These are phyloP conservation scores for Gigaspora rosea DNA, from an alignment of 192 early-diverging fungal genomes.

Conservation along the genomic window DNA sequence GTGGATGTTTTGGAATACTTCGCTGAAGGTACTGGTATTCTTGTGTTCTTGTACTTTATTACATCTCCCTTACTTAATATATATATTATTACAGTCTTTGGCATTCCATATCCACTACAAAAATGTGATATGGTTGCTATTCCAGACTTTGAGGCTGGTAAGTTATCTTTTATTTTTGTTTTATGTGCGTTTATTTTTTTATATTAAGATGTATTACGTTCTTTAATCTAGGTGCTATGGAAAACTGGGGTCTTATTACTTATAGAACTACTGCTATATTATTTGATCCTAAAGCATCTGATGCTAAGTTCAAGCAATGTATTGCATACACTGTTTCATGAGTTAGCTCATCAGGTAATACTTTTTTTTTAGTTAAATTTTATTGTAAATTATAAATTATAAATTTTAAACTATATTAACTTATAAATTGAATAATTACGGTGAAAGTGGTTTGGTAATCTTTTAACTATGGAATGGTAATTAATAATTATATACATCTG, in stretches of 20 bases:
- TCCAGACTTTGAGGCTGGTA: constrained; percentile 86
- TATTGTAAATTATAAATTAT: background rate
- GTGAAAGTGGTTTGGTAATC: constrained; percentile 83
- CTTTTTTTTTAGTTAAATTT: background rate
- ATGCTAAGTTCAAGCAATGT: constrained; percentile 73
- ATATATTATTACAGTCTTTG: constrained; percentile 79
- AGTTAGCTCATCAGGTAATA: constrained; percentile 67
- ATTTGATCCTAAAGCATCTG: constrained; percentile 79
- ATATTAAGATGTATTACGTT: too few relatives aligned
- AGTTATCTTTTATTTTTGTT: background rate
- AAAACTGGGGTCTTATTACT: constrained; percentile 97
- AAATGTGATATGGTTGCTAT: constrained; percentile 90
- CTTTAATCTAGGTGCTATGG: constrained; percentile 68
- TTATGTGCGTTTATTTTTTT: background rate
- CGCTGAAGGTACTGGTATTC: background rate
- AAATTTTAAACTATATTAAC: too few relatives aligned
- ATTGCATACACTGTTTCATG: constrained; percentile 94
- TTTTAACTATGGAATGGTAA: constrained; percentile 89
- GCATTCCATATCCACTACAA: constrained; percentile 87
- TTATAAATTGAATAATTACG: background rate
- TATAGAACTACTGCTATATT: constrained; percentile 83
- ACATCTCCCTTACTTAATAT: background rate
- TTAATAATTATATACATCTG: background rate
- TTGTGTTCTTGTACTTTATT: background rate
- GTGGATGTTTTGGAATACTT: constrained; percentile 74